These are phyloP conservation scores for Xylaria curta DNA, from an alignment of 495 filamentous ascomycete species.

Conservation along the genomic window DNA sequence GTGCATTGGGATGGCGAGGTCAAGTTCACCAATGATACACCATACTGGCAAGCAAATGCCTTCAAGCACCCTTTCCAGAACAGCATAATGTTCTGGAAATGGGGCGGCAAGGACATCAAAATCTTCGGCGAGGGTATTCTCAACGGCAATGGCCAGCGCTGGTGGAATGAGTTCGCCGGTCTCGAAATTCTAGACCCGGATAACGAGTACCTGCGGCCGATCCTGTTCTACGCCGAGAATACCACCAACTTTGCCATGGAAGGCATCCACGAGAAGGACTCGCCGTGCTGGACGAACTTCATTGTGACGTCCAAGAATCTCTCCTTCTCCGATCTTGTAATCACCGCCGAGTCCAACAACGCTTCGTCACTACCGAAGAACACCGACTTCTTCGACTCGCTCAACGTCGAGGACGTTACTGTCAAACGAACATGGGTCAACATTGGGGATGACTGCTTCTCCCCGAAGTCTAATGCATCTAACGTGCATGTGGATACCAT, in stretches of 20 bases:
- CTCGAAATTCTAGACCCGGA: conserved; percentile 51
- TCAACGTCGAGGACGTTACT: conserved; percentile 54
- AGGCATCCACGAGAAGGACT: conserved; percentile 63
- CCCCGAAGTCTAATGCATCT: conserved; percentile 63
- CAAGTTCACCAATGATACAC: conserved; percentile 64
- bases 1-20: conserved; percentile 64
- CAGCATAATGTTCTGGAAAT: conserved; percentile 66
- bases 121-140: conserved; percentile 60
- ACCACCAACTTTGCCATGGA: conserved; percentile 60
- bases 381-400: conserved; percentile 65
- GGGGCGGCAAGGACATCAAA: conserved; percentile 63
- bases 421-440: conserved; percentile 59
- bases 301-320: conserved; percentile 60
- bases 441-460: conserved; percentile 66
- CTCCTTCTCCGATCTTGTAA: conserved; percentile 58
- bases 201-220: conserved; percentile 61
- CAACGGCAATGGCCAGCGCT: conserved; percentile 60
- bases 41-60: conserved; percentile 64
- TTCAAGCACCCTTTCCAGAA: conserved; percentile 65
- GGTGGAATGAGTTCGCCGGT: conserved; percentile 46
- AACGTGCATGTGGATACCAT: conserved; percentile 64
- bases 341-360: conserved; percentile 62
- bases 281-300: conserved; percentile 67
- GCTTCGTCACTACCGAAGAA: conserved; percentile 59
- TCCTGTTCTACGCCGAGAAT: conserved; percentile 63